phyloP scores from a whole-genome alignment of 2,329 filamentous ascomycete genomes.

The Fusarium humuli region DNA sequence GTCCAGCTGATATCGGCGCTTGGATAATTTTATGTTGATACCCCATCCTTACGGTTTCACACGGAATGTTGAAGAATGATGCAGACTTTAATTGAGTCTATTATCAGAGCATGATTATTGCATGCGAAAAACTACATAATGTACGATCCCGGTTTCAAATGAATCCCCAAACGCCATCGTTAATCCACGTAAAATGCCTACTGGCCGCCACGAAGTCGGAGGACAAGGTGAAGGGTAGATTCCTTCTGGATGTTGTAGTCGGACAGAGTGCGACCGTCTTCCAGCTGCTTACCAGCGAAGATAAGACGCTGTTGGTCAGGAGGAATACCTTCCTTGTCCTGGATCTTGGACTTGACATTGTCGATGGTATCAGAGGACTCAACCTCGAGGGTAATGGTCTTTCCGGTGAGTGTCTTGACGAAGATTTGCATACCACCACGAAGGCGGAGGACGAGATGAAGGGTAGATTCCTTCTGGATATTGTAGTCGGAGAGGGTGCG shows the following conservation, averaged over 20 bases:
- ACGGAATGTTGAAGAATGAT: neutral
- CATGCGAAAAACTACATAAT: constrained; percentile 37
- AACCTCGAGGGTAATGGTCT: constrained; percentile 94
- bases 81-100: constrained; percentile 41
- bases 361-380: constrained; percentile 92
- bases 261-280: constrained; percentile 88
- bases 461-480: constrained; percentile 92
- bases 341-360: constrained; percentile 94
- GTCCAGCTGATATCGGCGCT: neutral
- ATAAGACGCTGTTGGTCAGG: constrained; percentile 95
- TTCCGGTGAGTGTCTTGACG: constrained; percentile 88
- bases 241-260: constrained; percentile 99
- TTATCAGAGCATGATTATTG: constrained; percentile 24
- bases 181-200: constrained; percentile 55
- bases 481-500: constrained; percentile 93
- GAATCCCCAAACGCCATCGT: constrained; percentile 63
- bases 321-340: constrained; percentile 92
- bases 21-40: neutral
- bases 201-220: constrained; percentile 85
- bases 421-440: constrained; percentile 93
- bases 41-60: neutral
- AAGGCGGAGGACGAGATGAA: constrained; percentile 87
- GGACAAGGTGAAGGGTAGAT: constrained; percentile 82
- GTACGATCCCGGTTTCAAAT: constrained; percentile 26
- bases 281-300: constrained; percentile 92